A percentile compares a stretch with the other conserved stretches of the same genome.
These are phyloP conservation scores for Colletotrichum sp. DNA, from an alignment of 2,329 filamentous ascomycete genomes.

Conservation along the genomic window DNA sequence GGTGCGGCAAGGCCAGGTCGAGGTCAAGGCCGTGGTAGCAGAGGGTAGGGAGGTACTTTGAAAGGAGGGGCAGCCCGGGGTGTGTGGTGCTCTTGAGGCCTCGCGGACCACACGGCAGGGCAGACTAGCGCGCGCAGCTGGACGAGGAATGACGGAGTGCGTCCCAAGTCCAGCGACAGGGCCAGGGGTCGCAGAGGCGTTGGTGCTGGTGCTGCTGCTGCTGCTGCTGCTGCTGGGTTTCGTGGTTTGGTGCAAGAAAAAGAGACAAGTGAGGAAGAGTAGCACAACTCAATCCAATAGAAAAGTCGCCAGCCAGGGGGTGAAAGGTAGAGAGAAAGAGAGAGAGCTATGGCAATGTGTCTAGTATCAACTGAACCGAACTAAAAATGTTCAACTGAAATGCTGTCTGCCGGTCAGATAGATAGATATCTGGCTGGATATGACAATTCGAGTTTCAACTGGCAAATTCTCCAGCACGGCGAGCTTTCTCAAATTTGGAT, in stretches of 20 bases:
- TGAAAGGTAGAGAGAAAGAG: background rate
- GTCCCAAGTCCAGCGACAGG: slow-evolving; percentile 12
- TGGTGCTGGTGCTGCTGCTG: background rate
- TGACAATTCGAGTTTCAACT: background rate
- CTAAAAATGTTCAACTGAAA: background rate
- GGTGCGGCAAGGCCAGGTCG: background rate
- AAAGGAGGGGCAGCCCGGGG: slow-evolving; percentile 9
- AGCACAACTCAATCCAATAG: background rate
- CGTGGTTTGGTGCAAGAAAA: background rate
- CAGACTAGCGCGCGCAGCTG: slow-evolving; percentile 20
- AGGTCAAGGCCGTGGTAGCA: background rate
- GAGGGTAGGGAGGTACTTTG: slow-evolving; percentile 12
- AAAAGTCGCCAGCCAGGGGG: background rate
- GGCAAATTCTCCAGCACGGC: background rate
- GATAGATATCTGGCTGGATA: background rate
- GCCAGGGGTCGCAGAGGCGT: background rate
- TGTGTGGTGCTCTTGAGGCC: slow-evolving; percentile 12
- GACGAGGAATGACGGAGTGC: slow-evolving; percentile 20
- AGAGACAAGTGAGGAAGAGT: background rate
- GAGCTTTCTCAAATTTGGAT: background rate
- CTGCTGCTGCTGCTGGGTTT: background rate
- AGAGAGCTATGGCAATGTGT: background rate
- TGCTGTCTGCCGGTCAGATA: background rate
- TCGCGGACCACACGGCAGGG: slow-evolving; percentile 20
- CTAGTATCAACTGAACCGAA: background rate